A percentile compares a stretch with the other conserved stretches of the same genome.
phyloP scores from a whole-genome alignment of 2,329 filamentous ascomycete genomes.

The Decorospora gaudefroyi region DNA sequence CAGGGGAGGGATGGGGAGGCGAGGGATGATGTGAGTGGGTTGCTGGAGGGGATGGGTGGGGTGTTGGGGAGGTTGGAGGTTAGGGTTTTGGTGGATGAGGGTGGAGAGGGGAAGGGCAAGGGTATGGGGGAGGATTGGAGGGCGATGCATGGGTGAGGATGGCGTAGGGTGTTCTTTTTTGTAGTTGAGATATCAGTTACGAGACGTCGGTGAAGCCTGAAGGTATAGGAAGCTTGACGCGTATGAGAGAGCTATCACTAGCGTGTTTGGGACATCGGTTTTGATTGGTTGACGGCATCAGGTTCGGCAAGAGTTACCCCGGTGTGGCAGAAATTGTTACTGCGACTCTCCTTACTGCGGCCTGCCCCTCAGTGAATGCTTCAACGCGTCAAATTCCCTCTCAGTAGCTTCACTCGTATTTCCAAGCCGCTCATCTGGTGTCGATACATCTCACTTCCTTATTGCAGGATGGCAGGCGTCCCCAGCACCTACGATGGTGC shows the following conservation, averaged over 20 bases:
- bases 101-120: slow-evolving; percentile 10
- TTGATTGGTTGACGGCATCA: slow-evolving; percentile 30
- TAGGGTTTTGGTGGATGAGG: slow-evolving; percentile 22
- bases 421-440: slow-evolving; percentile 1
- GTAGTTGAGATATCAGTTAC: background rate
- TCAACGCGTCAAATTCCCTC: slow-evolving; percentile 12
- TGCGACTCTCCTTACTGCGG: slow-evolving; percentile 10
- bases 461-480: slow-evolving; percentile 43
- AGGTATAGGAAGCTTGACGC: too few species aligned
- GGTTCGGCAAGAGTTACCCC: slow-evolving; percentile 30
- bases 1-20: slow-evolving; percentile 16
- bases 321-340: slow-evolving; percentile 28
- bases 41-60: slow-evolving; percentile 13
- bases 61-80: slow-evolving; percentile 14
- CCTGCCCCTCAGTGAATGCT: slow-evolving; percentile 27
- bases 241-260: too few species aligned
- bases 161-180: background rate
- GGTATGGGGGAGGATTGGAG: slow-evolving; percentile 9
- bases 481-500: slow-evolving; percentile 42
- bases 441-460: slow-evolving; percentile 29
- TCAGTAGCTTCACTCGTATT: background rate
- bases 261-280: background rate
- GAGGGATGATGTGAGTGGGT: slow-evolving; percentile 15
- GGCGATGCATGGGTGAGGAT: slow-evolving; percentile 5
- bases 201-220: slow-evolving; percentile 29